Evolutionary conservation across 495 filamentous ascomycete genomes (phyloP), one percentile per base, ranked within the genome.

Genomic region (Bryoglossum gracile): DNA sequence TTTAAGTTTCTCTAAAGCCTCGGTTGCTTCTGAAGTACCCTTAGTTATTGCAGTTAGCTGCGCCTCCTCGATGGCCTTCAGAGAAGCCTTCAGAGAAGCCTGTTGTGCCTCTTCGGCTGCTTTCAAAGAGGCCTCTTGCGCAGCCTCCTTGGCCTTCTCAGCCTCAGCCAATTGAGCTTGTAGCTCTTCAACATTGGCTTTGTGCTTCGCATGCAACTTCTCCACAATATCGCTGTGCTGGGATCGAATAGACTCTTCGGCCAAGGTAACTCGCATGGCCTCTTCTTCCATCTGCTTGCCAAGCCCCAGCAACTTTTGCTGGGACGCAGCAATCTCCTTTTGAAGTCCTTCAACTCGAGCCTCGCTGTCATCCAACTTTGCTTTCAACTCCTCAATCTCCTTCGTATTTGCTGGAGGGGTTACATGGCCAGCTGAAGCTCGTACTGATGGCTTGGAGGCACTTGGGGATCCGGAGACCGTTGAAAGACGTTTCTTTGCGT

Each of bases 401-500:
- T 72, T 77, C 30, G 68, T 54, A 4, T 68, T 60, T n/a, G 61
- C 61, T 2, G 59, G 49, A 5, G 53, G 10, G 5, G 70, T 58
- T 26, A 63, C 58, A 14, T 64, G 45, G 32, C 50, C 51, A 41
- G 62, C 61, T n/a, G n/a, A n/a, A 5, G 64, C 16, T 54, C 64
- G 50, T 49, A 25, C 50, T 38, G 32, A 39, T 46, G 64, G 51
- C n/a, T 63, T 57, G 11, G 57, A 14, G 21, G 46, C 25, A 10
- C 43, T 51, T 36, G 65, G 30, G 22, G 73, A 73, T 11, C 19
- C 70, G 50, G 46, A 53, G 60, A 44, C 62, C 1, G 61, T 60
- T 18, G 75, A 76, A 22, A 76, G 54, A 10, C 73, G 65, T 59
- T 76, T 77, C 61, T 69, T 76, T 4, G 69, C 62, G 16, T 76